Evolutionary conservation across 768 basidiomycete genomes (phyloP).

Genomic region (Leucocoprinus sp.): DNA sequence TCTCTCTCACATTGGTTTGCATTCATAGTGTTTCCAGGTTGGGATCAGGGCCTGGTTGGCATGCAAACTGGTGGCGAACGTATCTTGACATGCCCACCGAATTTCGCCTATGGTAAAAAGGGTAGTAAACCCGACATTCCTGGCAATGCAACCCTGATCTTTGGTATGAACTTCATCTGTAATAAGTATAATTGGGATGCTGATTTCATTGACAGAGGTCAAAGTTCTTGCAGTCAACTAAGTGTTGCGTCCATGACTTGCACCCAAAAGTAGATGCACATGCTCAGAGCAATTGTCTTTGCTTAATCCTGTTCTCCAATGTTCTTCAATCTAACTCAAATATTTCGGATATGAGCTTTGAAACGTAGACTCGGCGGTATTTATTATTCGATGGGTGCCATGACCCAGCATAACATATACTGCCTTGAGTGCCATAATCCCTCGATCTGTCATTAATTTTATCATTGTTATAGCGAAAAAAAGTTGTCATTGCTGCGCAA

Average conservation of each 20-base stretch:
- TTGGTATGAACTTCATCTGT: conserved; percentile 44
- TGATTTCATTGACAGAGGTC: conserved; percentile 40
- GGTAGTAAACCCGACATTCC: conserved; percentile 50
- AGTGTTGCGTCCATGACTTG: conserved; percentile 4
- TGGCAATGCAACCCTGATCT: conserved; percentile 69
- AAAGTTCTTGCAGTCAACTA: conserved; percentile 66
- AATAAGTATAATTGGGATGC: background rate
- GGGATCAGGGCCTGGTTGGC: conserved; percentile 88
- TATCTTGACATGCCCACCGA: conserved; percentile 62
- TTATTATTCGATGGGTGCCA: background rate
- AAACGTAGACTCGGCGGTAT: background rate
- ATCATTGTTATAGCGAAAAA: too few relatives aligned
- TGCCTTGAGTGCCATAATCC: too few relatives aligned
- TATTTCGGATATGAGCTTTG: background rate
- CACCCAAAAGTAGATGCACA: conserved; percentile 9
- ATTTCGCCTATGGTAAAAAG: conserved; percentile 66
- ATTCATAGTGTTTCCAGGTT: conserved; percentile 37
- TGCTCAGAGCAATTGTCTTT: conserved; percentile 2
- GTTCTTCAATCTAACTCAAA: background rate
- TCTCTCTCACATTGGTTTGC: background rate
- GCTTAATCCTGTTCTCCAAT: conserved; percentile 13
- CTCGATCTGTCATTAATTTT: too few relatives aligned
- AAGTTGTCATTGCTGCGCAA: too few relatives aligned
- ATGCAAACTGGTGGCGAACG: conserved; percentile 93
- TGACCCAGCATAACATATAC: background rate